phyloP scores from a whole-genome alignment of 768 basidiomycete species.

The Dentipellis sp. region DNA sequence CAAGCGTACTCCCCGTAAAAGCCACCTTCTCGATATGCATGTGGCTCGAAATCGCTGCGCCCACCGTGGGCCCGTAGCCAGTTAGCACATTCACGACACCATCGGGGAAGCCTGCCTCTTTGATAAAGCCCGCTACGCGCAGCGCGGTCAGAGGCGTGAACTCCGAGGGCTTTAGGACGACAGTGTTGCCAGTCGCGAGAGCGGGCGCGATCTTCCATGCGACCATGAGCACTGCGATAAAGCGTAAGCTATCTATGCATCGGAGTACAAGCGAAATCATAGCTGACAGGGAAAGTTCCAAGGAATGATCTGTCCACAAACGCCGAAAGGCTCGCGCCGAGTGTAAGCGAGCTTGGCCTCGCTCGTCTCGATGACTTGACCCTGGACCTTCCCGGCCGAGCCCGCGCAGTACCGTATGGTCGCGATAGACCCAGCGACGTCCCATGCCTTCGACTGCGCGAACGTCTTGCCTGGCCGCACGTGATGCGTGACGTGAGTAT shows the following conservation, averaged over 20 bases:
- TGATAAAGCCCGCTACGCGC: slow-evolving; percentile 32
- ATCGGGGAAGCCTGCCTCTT: slow-evolving; percentile 52
- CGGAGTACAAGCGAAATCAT: background rate
- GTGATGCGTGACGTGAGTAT: background rate
- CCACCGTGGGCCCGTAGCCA: slow-evolving; percentile 46
- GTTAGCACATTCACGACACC: slow-evolving; percentile 55
- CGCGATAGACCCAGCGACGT: slow-evolving; percentile 38
- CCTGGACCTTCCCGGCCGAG: slow-evolving; percentile 81
- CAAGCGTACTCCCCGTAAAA: slow-evolving; percentile 63
- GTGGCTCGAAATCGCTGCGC: slow-evolving; percentile 48
- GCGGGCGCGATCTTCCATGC: slow-evolving; percentile 58
- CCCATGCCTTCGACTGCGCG: slow-evolving; percentile 34
- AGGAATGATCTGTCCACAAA: slow-evolving; percentile 52
- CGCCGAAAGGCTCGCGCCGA: slow-evolving; percentile 51
- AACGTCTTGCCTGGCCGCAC: slow-evolving; percentile 38
- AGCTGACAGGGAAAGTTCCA: slow-evolving; percentile 52
- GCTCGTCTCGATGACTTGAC: slow-evolving; percentile 61
- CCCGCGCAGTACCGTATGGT: slow-evolving; percentile 77
- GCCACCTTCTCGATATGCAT: slow-evolving; percentile 56
- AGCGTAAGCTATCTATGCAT: background rate
- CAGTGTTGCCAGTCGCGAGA: slow-evolving; percentile 49
- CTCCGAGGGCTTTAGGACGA: slow-evolving; percentile 63
- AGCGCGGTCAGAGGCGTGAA: slow-evolving; percentile 52
- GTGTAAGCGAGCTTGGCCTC: slow-evolving; percentile 46
- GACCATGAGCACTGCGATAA: slow-evolving; percentile 36